These are phyloP conservation scores for Arthrobotrys musiformis DNA, from an alignment of 2,329 filamentous ascomycete genomes.

Conservation along the genomic window DNA sequence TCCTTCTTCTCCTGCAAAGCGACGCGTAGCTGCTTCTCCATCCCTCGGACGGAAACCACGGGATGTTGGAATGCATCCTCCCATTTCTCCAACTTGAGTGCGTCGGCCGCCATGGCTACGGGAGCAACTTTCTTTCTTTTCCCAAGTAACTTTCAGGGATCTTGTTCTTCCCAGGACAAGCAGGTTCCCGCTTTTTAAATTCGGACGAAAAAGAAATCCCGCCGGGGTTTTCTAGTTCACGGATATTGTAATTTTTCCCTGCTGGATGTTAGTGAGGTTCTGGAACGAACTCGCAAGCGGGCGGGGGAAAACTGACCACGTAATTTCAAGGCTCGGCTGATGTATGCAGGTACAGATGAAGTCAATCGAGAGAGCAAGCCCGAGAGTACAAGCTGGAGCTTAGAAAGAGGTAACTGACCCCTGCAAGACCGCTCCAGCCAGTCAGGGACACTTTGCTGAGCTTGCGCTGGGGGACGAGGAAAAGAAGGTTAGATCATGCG, in stretches of 20 bases:
- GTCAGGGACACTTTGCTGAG: constrained; percentile 9
- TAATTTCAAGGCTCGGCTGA: constrained; percentile 3
- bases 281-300: neutral
- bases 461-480: neutral
- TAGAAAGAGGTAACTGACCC: constrained; percentile 16
- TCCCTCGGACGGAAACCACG: constrained; percentile 71
- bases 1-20: constrained; percentile 73
- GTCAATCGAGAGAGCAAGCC: constrained; percentile 10
- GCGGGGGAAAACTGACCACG: constrained; percentile 39
- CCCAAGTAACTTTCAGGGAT: neutral
- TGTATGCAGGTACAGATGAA: constrained; percentile 19
- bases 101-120: constrained; percentile 67
- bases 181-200: neutral
- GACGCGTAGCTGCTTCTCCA: constrained; percentile 73
- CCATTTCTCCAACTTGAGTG: constrained; percentile 72
- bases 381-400: constrained; percentile 36
- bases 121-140: neutral
- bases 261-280: neutral
- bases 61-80: constrained; percentile 74
- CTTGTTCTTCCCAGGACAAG: neutral
- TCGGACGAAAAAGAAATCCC: neutral
- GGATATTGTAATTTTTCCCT: constrained; percentile 4
- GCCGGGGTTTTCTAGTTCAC: neutral
- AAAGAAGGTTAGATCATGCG: constrained; percentile 1
- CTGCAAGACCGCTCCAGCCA: constrained; percentile 12